Base-by-base conservation (phyloP, 164 flowering plant genomes). In the Sedum album region DNA sequence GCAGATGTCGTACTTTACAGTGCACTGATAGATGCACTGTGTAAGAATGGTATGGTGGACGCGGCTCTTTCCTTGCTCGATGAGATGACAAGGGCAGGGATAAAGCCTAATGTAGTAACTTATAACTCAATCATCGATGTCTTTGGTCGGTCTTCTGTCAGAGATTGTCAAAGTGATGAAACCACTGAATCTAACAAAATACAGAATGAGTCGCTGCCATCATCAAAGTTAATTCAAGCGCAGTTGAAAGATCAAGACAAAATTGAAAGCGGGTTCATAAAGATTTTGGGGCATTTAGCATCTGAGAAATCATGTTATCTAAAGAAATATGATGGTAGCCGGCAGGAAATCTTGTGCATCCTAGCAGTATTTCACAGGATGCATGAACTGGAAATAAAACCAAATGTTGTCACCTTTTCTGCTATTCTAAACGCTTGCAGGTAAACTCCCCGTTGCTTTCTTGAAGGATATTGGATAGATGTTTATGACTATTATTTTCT, bases 341-440 rank as follows among this genome's bases (percentile, higher is more conserved):
- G 79, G 35, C 78, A 82, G 73, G 97, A 94, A 75, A 77, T 86
- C 35, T 68, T 75, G 55, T 87, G 89, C 78, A 80, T 94, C 49
- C 75, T 92, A 82, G 87, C 75, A 38, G 76, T 94, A 73, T 90
- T 94, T 60, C 92, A 76, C 5, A 87, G 86, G 81, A 91, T 94
- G 99, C 97, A 92, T 65, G 85, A 88, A 70, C 76, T 90, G 75
- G 79, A 90, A 60, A 92, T 94, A 67, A 91, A 90, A 72, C 99
- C 99, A 30, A 94, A 94, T 82, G 99, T 94, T 14, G 97, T 94
- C 62, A 94, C 99, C 25, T 94, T 94, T 76, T 94, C 99, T 0
- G 99, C 97, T 36, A 94, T 94, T 71, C 72, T 94, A 73, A 94
- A 91, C 79, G 99, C 99, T 67, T 94, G 99, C 97, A 94, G 99